Base-by-base conservation (phyloP, 148 eudicot genomes). In the Persicaria maculosa region DNA sequence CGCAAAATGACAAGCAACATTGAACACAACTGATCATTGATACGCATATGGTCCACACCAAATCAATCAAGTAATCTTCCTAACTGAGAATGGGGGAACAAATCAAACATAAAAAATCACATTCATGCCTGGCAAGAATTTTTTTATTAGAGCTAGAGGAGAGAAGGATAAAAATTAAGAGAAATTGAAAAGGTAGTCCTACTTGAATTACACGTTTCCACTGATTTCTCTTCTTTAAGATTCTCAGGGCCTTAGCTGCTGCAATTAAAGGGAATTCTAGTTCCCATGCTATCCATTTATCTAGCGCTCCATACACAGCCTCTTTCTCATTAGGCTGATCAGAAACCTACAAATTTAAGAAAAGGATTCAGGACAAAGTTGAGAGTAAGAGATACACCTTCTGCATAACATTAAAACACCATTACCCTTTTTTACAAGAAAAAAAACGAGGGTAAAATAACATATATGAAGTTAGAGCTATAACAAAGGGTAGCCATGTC, bases 211-310 rank as follows among this genome's bases (percentile, higher is more conserved):
- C 83, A 52, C 91, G 86, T 71, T 72, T 78, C 98, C 98, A 95
- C 72, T 85, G 92, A 67, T 65, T 87, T 79, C 87, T 83, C 53
- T 79, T 82, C 85, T 80, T 90, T 64, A 92, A 81, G 80, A 95
- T 90, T 78, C 75, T 84, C 74, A 92, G 73, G 80, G 92, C 97
- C 84, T 95, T 95, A 14, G 97, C 87, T n/a, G 91, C 97, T 50
- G 97, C 95, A 76, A 93, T 80, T 79, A 93, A 71, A 17, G 98
- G 97, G 81, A 93, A 93, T 71, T 93, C 97, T 50, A 86, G 54
- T 83, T 95, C 98, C 96, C 97, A 92, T 77, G 93, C 97, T 47
- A 77, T 75, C 98, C 98, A 94, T 79, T 92, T 82, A 72, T 94
- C 97, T 50, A 94, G 82, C 50, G 93, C 92, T 78, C 86, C 79